Conservation (phyloP, 1,139 yeast species). For the Candida dubliniensis region DNA sequence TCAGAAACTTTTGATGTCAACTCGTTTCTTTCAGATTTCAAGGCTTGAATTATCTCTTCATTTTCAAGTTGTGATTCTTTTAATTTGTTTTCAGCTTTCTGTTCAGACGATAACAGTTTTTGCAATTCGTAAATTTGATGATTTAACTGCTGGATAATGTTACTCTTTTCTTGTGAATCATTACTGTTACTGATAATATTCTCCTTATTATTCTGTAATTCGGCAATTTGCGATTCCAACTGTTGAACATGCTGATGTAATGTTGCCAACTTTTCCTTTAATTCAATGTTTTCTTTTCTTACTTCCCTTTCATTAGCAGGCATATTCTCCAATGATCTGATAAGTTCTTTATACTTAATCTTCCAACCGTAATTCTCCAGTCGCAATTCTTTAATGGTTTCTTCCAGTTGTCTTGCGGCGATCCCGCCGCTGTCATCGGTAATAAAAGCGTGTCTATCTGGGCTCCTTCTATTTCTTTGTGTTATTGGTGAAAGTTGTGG, state of each 20-base stretch:
- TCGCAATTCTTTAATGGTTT: slow-evolving; percentile 10
- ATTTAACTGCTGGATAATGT: slow-evolving; percentile 4
- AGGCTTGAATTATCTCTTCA: slow-evolving; percentile 5
- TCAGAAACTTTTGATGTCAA: background rate
- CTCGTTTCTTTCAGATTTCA: slow-evolving; percentile 4
- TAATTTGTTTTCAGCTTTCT: background rate
- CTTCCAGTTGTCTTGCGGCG: slow-evolving; percentile 14
- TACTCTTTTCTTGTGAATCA: background rate
- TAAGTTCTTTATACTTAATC: slow-evolving; percentile 13
- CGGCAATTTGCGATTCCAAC: slow-evolving; percentile 3
- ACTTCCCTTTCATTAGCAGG: slow-evolving; percentile 10
- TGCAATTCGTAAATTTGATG: slow-evolving; percentile 3
- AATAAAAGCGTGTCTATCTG: slow-evolving; percentile 3
- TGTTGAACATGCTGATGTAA: slow-evolving; percentile 7
- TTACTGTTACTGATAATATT: background rate
- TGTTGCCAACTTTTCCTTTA: slow-evolving; percentile 7
- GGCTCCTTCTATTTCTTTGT: background rate
- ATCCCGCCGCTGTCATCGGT: slow-evolving; percentile 11
- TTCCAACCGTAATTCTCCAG: slow-evolving; percentile 13
- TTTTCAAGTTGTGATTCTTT: slow-evolving; percentile 3
- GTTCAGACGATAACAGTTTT: background rate
- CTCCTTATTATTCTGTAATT: slow-evolving; percentile 5
- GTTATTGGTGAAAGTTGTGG: slow-evolving; percentile 1
- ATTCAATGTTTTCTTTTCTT: slow-evolving; percentile 10
- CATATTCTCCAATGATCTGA: slow-evolving; percentile 11